Base-by-base conservation (phyloP, 768 basidiomycete species). In the Boletus patriciae region DNA sequence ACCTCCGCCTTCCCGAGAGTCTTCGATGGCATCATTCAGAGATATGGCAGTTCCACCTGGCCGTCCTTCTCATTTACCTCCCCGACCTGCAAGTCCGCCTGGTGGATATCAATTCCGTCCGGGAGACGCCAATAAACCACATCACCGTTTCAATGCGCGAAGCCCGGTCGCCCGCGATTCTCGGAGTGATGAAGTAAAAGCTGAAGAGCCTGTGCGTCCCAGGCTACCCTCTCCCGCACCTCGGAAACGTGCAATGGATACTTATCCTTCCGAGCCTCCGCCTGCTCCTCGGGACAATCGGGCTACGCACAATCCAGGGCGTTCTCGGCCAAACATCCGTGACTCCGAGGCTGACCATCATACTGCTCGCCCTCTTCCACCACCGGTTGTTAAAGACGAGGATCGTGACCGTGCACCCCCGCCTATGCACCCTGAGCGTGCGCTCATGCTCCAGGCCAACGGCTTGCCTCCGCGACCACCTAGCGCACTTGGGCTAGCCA, bases 381-480 rank as follows among this genome's bases (percentile, higher is more conserved):
- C 36, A 0, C 19, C 46, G 1, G 36, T 46, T 0, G 40, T 50
- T 9, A 58, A 40, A 44, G 61, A 59, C 3, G 59, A 60, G 12
- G 59, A 50, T 2, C 56, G 19, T 23, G 55, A 58, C 4, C 64
- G 57, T 25, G 61, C 46, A 21, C 53, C 55, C 10, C 68, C 50
- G 1, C 42, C 52, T 6, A 70, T 72, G 56, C 70, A 73, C 45
- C 72, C 69, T 4, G 70, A 72, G 27, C 70, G 72, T 6, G 72
- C 66, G 18, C 56, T 68, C 6, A 58, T 72, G 58, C 53, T 72
- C 8, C 72, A 73, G 33, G 56, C 9, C 21, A 67, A 67, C 8
- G 64, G 65, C 8, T 55, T 70, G 7, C 72, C 70, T 1, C 72
- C 72, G 7, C 62, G 70, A 43, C 70, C 70, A 2, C 57, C 50